These are phyloP conservation scores for Botrytis cinerea DNA, from an alignment of 2,329 filamentous ascomycete genomes.

Conservation along the genomic window DNA sequence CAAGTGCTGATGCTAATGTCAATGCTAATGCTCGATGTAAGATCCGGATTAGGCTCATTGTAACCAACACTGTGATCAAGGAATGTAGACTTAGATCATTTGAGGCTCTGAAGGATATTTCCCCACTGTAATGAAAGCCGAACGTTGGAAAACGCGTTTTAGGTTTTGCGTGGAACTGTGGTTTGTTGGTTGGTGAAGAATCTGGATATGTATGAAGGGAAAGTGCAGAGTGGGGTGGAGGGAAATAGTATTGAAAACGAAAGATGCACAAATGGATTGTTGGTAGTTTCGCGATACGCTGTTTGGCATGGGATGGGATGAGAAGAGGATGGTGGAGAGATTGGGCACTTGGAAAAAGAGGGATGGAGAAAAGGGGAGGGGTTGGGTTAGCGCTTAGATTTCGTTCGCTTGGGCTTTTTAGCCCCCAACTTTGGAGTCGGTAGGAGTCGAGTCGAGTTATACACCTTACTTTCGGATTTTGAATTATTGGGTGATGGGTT, in stretches of 20 bases:
- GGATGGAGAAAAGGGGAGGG: not conserved
- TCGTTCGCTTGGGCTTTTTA: not conserved
- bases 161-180: not conserved
- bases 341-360: not conserved
- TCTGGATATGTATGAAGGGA: not conserved
- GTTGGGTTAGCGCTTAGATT: not conserved
- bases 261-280: not conserved
- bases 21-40: not conserved
- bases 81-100: not conserved
- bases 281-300: constrained; percentile 13
- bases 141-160: not conserved
- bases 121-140: not conserved
- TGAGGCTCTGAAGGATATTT: constrained; percentile 8
- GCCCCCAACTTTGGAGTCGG: not conserved
- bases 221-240: not conserved
- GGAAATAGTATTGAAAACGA: not conserved
- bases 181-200: not conserved
- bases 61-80: not conserved
- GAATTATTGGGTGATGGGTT: not conserved
- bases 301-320: not conserved
- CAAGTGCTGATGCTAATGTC: not conserved
- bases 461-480: not conserved
- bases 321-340: not conserved
- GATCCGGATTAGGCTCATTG: not conserved
- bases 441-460: not conserved